Base-by-base conservation (phyloP, 129 eudicot genomes). In the Deinandra increscens region DNA sequence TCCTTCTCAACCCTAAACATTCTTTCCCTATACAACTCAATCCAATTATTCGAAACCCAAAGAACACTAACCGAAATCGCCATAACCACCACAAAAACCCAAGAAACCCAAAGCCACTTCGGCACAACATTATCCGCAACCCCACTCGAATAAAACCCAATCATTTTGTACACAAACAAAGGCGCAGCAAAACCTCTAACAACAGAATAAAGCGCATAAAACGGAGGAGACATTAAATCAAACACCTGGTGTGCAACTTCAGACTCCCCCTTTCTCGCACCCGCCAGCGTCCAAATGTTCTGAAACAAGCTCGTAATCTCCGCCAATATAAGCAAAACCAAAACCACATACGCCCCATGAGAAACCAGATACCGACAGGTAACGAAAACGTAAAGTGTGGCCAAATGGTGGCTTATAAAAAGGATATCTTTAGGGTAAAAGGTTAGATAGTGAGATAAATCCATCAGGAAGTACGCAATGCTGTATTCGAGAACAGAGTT, bases 301-400 rank as follows among this genome's bases (percentile, higher is more conserved):
- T 92, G 98, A 18, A 86, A 83, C 7, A 88, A 77, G 76, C 98
- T 92, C 18, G 98, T 92, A 7, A 86, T 74, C 80, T 92, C 98
- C 9, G 98, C 98, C 23, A 92, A 29, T 1, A 76, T 69, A 34
- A 92, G 78, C 6, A 92, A 76, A 45, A 74, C 70, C 43, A 92
- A 70, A 22, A 92, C 77, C 2, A 86, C 85, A 67, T 72, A 84
- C 6, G 89, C 96, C 5, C 98, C 98, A 11, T 84, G 98, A 1
- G 22, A 33, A 0, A 83, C 96, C 0, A 85, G 3, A 42, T 75
- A 86, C 7, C 96, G 79, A 43, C 96, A 92, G 1, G 98, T 86
- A 8, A 81, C 0, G 53, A 92, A 86, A 5, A 92, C 98, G 75
- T 88, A 92, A 0, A 92, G 86, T 5, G 95, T 88, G 2, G 89